A percentile compares a stretch with the other conserved stretches of the same genome.
These are phyloP conservation scores for Dendrocalamus sinicus DNA, from an alignment of 176 grass and related monocot species.

Conservation along the genomic window DNA sequence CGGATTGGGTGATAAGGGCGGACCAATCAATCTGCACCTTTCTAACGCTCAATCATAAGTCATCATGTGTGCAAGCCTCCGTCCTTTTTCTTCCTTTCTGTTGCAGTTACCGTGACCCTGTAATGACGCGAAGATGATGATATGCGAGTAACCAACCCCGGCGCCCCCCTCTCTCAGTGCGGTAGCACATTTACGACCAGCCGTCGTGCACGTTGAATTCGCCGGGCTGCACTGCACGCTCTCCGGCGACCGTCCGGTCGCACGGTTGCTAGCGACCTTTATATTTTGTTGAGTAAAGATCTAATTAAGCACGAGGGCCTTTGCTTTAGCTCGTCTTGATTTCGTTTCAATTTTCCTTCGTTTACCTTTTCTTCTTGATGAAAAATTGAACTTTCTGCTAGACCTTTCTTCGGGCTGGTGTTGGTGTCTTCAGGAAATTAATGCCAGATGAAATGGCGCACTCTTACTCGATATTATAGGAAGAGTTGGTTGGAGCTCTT, in stretches of 20 bases:
- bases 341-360: not conserved
- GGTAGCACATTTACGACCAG: not conserved
- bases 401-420: not conserved
- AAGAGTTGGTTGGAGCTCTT: not conserved
- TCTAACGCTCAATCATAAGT: slow-evolving; percentile 27
- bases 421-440: not conserved
- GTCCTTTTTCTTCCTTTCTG: not conserved
- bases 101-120: not conserved
- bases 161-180: not conserved
- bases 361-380: slow-evolving; percentile 8
- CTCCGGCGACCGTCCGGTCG: slow-evolving; percentile 35
- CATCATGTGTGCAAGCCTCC: not conserved
- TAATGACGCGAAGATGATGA: slow-evolving; percentile 43
- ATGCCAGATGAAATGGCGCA: not conserved
- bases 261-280: slow-evolving; percentile 16
- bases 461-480: not conserved
- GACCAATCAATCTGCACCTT: not conserved
- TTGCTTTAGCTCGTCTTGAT: not conserved
- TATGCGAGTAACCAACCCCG: not conserved
- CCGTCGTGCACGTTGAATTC: slow-evolving; percentile 7
- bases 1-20: not conserved
- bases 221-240: not conserved
- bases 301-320: not conserved
- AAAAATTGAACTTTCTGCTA: slow-evolving; percentile 1
- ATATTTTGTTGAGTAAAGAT: not conserved